Conservation (phyloP, 1,284 basidiomycete species). For the Mycosarcoma mackinlayi region DNA sequence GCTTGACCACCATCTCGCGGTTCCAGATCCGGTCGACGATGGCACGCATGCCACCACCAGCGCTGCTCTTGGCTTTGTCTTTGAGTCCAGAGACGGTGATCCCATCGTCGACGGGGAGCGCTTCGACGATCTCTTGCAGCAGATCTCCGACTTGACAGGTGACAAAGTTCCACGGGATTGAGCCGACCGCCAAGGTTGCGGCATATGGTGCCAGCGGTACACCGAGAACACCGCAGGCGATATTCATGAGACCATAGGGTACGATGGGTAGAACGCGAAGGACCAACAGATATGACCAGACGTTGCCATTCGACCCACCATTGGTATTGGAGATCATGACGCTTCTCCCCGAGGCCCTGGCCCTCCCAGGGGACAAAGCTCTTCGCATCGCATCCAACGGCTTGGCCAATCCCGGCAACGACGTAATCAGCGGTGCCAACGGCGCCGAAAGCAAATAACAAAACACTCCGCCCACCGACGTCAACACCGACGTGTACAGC, state of each 20-base stretch:
- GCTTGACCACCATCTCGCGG: slow-evolving; percentile 57
- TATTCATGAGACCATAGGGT: slow-evolving; percentile 67
- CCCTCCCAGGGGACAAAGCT: slow-evolving; percentile 48
- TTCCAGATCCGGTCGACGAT: slow-evolving; percentile 61
- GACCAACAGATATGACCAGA: slow-evolving; percentile 63
- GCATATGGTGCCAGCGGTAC: slow-evolving; percentile 65
- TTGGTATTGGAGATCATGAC: slow-evolving; percentile 41
- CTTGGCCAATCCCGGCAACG: slow-evolving; percentile 60
- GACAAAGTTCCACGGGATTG: slow-evolving; percentile 66
- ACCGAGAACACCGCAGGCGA: slow-evolving; percentile 64
- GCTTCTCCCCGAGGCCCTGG: slow-evolving; percentile 39
- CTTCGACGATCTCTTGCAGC: slow-evolving; percentile 61
- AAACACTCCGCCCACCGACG: slow-evolving; percentile 62
- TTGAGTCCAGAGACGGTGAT: slow-evolving; percentile 27
- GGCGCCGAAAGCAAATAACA: slow-evolving; percentile 63
- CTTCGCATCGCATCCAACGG: slow-evolving; percentile 59
- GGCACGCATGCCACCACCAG: slow-evolving; percentile 52
- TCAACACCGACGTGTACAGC: slow-evolving; percentile 61
- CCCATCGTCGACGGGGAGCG: slow-evolving; percentile 40
- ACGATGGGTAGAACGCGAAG: slow-evolving; percentile 66
- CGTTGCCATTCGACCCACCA: slow-evolving; percentile 33
- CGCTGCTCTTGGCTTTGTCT: slow-evolving; percentile 29
- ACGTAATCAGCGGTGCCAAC: slow-evolving; percentile 53
- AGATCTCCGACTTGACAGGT: slow-evolving; percentile 65
- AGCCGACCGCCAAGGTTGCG: slow-evolving; percentile 60